phyloP scores from a whole-genome alignment of 176 grass and related monocot genomes.

The Ensete glaucum region DNA sequence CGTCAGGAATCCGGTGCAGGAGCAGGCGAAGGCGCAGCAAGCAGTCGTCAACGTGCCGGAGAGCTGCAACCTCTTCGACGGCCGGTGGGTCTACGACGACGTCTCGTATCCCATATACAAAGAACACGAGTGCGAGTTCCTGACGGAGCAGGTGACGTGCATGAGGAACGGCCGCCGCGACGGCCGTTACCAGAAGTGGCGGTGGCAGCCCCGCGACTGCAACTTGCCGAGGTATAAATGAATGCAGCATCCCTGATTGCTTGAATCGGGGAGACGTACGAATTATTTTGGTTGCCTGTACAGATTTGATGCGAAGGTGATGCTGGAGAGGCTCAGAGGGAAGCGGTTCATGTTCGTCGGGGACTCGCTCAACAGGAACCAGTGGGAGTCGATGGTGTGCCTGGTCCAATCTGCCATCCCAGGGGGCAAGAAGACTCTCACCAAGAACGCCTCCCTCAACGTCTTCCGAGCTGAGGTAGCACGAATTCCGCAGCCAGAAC shows the following conservation, averaged over 20 bases:
- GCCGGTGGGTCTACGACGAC: constrained; percentile 79
- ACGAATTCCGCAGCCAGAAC: background rate
- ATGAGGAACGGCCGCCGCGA: constrained; percentile 86
- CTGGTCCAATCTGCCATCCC: constrained; percentile 50
- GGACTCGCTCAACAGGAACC: constrained; percentile 64
- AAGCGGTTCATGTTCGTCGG: constrained; percentile 77
- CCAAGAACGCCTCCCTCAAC: constrained; percentile 63
- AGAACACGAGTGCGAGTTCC: constrained; percentile 72
- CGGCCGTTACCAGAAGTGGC: constrained; percentile 87
- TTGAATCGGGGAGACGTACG: background rate
- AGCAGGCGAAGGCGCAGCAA: constrained; percentile 13
- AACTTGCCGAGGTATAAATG: constrained; percentile 50
- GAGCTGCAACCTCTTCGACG: constrained; percentile 67
- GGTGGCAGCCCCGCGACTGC: constrained; percentile 76
- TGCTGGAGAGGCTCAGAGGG: constrained; percentile 53
- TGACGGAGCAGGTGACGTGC: constrained; percentile 99
- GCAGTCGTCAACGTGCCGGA: constrained; percentile 46
- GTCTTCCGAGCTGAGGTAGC: constrained; percentile 52
- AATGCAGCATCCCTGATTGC: background rate
- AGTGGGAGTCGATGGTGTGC: constrained; percentile 84
- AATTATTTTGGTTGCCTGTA: background rate
- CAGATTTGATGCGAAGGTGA: constrained; percentile 44
- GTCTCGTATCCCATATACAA: constrained; percentile 66
- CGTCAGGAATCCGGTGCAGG: background rate
- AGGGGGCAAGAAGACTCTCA: constrained; percentile 44